Conservation (phyloP, 495 filamentous ascomycete genomes). For the Talaromyces ruber region DNA sequence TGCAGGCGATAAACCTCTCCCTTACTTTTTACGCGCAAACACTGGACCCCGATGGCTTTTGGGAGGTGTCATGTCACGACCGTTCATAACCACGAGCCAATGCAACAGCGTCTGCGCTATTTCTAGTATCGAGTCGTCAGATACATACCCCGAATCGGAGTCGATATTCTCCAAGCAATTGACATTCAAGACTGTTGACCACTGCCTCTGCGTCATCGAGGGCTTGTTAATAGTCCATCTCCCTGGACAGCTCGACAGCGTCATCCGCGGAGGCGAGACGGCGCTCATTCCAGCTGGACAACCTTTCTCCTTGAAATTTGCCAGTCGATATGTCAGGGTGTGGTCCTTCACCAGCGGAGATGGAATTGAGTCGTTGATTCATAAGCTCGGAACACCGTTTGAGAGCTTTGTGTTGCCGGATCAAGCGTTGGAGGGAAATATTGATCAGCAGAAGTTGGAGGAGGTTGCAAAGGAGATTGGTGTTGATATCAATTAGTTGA, state of each 20-base stretch:
- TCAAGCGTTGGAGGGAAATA: neutral
- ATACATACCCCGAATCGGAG: conserved; percentile 13
- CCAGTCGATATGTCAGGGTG: conserved; percentile 29
- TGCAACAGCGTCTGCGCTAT: conserved; percentile 35
- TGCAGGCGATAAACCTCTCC: conserved; percentile 14
- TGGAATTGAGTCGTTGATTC: conserved; percentile 11
- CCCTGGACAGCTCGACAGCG: conserved; percentile 18
- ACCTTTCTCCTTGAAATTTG: conserved; percentile 26
- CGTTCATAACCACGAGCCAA: conserved; percentile 36
- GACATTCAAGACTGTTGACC: conserved; percentile 30
- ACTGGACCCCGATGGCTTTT: conserved; percentile 33
- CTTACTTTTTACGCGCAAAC: conserved; percentile 34
- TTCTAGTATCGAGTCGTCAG: conserved; percentile 34
- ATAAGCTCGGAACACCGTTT: neutral
- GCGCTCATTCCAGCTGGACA: conserved; percentile 33
- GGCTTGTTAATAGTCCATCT: conserved; percentile 27
- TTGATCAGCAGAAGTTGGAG: neutral
- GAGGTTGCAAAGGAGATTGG: neutral
- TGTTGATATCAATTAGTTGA: neutral
- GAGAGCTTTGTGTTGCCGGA: neutral
- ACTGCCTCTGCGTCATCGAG: conserved; percentile 30
- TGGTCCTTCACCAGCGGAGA: conserved; percentile 36
- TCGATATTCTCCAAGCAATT: conserved; percentile 22
- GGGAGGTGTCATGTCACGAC: conserved; percentile 34
- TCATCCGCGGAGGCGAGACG: conserved; percentile 25